These are phyloP conservation scores for Gentiana straminea DNA, from an alignment of 257 asterid genomes.

Conservation along the genomic window DNA sequence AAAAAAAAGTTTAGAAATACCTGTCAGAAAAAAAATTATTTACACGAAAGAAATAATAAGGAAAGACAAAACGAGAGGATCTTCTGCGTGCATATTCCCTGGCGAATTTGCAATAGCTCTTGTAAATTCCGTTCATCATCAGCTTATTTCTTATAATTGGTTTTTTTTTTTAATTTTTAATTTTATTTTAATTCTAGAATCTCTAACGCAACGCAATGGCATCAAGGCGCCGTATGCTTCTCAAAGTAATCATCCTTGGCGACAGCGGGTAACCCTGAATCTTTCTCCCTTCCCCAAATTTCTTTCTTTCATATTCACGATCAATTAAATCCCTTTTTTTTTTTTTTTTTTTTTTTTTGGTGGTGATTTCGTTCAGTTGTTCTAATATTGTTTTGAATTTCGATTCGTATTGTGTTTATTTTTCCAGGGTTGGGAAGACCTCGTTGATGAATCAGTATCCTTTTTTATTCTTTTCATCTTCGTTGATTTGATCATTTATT, in stretches of 20 bases:
- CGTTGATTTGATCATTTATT: neutral
- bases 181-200: too few species aligned
- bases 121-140: neutral
- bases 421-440: conserved; percentile 11
- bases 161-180: neutral
- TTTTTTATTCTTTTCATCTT: neutral
- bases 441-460: conserved; percentile 15
- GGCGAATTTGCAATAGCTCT: neutral
- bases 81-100: neutral
- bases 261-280: conserved; percentile 32
- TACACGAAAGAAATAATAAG: neutral
- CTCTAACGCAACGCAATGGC: conserved; percentile 16
- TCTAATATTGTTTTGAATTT: neutral
- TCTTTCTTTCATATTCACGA: too few species aligned
- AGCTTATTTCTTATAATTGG: too few species aligned
- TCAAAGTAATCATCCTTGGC: conserved; percentile 42
- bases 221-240: conserved; percentile 36
- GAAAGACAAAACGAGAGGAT: neutral
- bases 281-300: conserved; percentile 3
- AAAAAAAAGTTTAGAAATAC: too few species aligned
- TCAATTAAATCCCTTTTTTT: too few species aligned
- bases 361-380: neutral
- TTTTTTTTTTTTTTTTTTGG: neutral
- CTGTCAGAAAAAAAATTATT: too few species aligned
- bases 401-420: neutral